Base-by-base conservation (phyloP, 2,329 filamentous ascomycete genomes). In the Cladosporium sp. region DNA sequence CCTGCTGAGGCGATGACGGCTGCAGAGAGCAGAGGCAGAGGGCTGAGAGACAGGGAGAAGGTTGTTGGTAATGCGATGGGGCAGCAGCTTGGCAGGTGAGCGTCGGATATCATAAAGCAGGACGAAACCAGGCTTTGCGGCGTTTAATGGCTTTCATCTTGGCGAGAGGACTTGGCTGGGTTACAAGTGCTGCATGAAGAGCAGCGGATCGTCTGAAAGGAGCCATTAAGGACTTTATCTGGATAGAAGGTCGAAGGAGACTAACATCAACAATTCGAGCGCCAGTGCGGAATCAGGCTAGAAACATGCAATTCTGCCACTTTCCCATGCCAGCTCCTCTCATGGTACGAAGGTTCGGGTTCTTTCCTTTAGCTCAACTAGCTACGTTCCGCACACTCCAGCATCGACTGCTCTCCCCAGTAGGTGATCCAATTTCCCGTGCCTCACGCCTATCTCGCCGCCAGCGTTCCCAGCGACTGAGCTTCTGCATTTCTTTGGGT, bases 11-110 rank as follows among this genome's bases (percentile, higher is more conserved):
- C 20, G 8, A 28, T 50, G 3, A 44, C 28, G 6, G 32, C 40
- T 1, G 52, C 52, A 2, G 52, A 55, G 39, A 32, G 15, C 20
- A 12, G 52, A 12, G 52, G 52, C 13, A 55, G 52, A 3, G 34
- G 19, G 28, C 4, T 37, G 22, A 36, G 40, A 32, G 52, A 55
- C 13, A 55, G 52, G 15, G 52, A 55, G 20, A 55, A 40, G 32
- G 52, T 37, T 19, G 32, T 37, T 9, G 45, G 45, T 4, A 22
- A 15, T 12, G 45, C 45, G 10, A 34, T 35, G 45, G 45, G 45
- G 4, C 45, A 48, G 28, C 25, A 19, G 9, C 9, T n/a, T 48
- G 45, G 45, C 25, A 48, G 28, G 28, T 48, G 45, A 48, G 15
- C 13, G 28, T 10, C 28, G 28, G 12, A 32, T 10, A 32, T 10